phyloP scores from a whole-genome alignment of 2,329 filamentous ascomycete species.

The Hypoxylon sp. region DNA sequence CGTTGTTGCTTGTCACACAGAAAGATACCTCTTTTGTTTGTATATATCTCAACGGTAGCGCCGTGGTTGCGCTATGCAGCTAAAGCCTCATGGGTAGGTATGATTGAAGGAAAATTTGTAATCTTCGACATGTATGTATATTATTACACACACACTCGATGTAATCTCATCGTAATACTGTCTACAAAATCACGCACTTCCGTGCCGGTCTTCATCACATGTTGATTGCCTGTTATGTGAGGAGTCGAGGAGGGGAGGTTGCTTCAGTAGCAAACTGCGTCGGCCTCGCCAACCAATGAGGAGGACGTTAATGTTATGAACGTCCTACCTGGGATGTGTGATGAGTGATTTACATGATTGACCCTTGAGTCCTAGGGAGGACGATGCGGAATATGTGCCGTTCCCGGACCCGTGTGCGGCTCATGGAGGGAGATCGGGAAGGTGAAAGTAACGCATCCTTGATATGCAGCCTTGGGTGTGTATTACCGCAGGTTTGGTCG shows the following conservation, averaged over 20 bases:
- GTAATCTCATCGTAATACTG: not conserved
- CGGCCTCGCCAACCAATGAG: not conserved
- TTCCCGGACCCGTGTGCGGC: not conserved
- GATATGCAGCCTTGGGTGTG: not conserved
- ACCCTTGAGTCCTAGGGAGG: not conserved
- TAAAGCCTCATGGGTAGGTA: not conserved
- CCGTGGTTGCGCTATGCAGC: not conserved
- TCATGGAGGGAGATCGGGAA: conserved; percentile 9
- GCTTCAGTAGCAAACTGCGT: not conserved
- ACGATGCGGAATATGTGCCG: not conserved
- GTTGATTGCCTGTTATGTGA: not conserved
- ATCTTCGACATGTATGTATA: conserved; percentile 9
- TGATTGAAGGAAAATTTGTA: conserved; percentile 21
- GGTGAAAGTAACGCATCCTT: not conserved
- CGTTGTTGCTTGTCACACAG: conserved; percentile 13
- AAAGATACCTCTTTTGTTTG: conserved; percentile 23
- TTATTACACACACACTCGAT: not conserved
- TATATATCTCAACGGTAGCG: conserved; percentile 5
- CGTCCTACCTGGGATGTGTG: not conserved
- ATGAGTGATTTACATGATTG: conserved; percentile 1
- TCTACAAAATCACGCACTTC: not conserved
- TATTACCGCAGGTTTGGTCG: not conserved
- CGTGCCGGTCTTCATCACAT: not conserved
- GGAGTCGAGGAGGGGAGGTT: not conserved
- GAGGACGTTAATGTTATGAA: not conserved